Evolutionary conservation across 2,329 filamentous ascomycete species (phyloP).

Genomic region (Fusarium armeniacum): DNA sequence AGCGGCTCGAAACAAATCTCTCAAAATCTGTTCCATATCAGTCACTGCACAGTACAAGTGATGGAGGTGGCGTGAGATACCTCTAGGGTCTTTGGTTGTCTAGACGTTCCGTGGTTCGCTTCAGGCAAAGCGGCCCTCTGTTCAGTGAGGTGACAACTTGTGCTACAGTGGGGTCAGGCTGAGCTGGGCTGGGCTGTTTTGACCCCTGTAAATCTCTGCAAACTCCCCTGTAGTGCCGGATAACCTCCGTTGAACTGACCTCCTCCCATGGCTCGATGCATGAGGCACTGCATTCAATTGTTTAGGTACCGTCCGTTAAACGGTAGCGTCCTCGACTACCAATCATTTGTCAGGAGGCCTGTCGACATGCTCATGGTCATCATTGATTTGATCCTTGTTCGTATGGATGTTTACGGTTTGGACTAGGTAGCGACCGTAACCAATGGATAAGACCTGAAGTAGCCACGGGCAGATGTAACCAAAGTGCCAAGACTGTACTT

Average conservation of each 20-base stretch:
- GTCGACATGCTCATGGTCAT: constrained; percentile 1
- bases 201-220: constrained; percentile 27
- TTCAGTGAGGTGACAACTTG: constrained; percentile 8
- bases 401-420: neutral
- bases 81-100: neutral
- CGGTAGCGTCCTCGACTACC: constrained; percentile 22
- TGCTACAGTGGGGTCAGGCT: constrained; percentile 19
- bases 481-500: constrained; percentile 1
- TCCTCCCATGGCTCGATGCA: neutral
- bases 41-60: neutral
- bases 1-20: neutral
- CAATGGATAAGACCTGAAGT: constrained; percentile 1
- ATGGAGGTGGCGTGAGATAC: constrained; percentile 4
- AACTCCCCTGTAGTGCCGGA: constrained; percentile 28
- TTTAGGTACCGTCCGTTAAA: constrained; percentile 33
- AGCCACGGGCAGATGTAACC: neutral
- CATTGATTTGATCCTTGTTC: neutral
- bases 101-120: neutral
- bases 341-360: constrained; percentile 12
- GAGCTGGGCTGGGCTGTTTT: neutral
- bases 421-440: neutral
- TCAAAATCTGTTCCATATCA: neutral
- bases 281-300: constrained; percentile 1
- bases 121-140: constrained; percentile 11
- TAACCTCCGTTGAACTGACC: constrained; percentile 31